Evolutionary conservation across 2,329 filamentous ascomycete genomes (phyloP).

Genomic region (Penicillium sp.): DNA sequence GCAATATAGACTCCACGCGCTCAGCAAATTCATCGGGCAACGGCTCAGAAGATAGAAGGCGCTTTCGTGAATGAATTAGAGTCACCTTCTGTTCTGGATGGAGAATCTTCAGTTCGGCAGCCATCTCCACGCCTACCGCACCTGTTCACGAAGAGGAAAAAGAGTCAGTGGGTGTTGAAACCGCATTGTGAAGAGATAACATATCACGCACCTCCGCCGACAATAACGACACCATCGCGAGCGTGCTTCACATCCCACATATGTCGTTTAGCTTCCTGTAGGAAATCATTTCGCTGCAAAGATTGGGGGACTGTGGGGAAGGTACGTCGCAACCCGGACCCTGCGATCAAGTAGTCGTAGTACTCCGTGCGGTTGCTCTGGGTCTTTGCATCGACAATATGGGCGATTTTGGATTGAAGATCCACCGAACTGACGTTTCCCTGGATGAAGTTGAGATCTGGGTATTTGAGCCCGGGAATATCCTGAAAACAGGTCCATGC

Average conservation of each 20-base stretch:
- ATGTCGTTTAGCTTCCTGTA: conserved; percentile 26
- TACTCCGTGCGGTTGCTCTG: conserved; percentile 38
- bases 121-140: conserved; percentile 80
- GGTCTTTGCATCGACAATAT: conserved; percentile 52
- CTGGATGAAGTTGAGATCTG: conserved; percentile 64
- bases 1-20: conserved; percentile 57
- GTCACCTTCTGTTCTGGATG: conserved; percentile 66
- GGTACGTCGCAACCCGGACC: conserved; percentile 66
- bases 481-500: conserved; percentile 70
- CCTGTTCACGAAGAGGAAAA: conserved; percentile 39
- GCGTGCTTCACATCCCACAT: conserved; percentile 48
- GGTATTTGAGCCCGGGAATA: conserved; percentile 63
- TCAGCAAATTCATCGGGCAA: conserved; percentile 67
- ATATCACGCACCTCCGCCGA: conserved; percentile 61
- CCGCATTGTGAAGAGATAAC: too few species aligned
- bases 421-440: conserved; percentile 64
- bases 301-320: conserved; percentile 74
- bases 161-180: neutral
- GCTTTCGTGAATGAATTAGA: conserved; percentile 69
- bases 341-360: conserved; percentile 76
- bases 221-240: conserved; percentile 57
- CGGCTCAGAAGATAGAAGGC: conserved; percentile 70
- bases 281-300: conserved; percentile 33
- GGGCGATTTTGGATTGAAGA: conserved; percentile 58
- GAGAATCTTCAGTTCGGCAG: conserved; percentile 69